Percentiles rank a stretch among this genome's conserved stretches.
These are phyloP conservation scores for Ophiostoma himal-ulmi DNA, from an alignment of 2,329 filamentous ascomycete genomes.

Conservation along the genomic window DNA sequence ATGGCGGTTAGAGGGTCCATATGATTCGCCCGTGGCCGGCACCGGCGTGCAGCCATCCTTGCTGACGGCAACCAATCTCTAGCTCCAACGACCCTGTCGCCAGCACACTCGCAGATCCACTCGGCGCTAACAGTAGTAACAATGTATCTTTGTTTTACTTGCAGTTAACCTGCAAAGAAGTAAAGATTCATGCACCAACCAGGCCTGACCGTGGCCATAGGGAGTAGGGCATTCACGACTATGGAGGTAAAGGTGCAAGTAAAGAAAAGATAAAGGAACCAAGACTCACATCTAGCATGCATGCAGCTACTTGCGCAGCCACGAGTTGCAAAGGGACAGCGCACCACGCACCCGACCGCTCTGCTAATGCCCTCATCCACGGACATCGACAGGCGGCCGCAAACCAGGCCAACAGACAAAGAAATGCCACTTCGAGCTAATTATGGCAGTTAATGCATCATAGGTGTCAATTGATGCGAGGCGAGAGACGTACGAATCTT, in stretches of 20 bases:
- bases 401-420: not conserved
- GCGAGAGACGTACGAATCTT: not conserved
- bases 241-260: not conserved
- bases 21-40: conserved; percentile 25
- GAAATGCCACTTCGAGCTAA: not conserved
- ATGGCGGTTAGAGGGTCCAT: conserved; percentile 26
- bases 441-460: not conserved
- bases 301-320: not conserved
- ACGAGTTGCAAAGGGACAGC: not conserved
- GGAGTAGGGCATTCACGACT: conserved; percentile 14
- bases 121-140: conserved; percentile 23
- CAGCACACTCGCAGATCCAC: conserved; percentile 25
- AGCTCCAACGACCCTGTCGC: conserved; percentile 24
- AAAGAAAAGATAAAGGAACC: not conserved
- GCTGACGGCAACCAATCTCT: conserved; percentile 27
- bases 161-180: not conserved
- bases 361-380: not conserved
- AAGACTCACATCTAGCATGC: not conserved
- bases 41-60: conserved; percentile 23
- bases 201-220: conserved; percentile 12
- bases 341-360: not conserved
- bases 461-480: not conserved
- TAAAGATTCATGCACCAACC: conserved; percentile 12
- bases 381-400: not conserved
- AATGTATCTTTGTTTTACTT: too few species aligned